Percentiles rank a stretch among this genome's conserved stretches.
Conservation (phyloP, 805 yeast species). For the Saturnispora halmiae region DNA sequence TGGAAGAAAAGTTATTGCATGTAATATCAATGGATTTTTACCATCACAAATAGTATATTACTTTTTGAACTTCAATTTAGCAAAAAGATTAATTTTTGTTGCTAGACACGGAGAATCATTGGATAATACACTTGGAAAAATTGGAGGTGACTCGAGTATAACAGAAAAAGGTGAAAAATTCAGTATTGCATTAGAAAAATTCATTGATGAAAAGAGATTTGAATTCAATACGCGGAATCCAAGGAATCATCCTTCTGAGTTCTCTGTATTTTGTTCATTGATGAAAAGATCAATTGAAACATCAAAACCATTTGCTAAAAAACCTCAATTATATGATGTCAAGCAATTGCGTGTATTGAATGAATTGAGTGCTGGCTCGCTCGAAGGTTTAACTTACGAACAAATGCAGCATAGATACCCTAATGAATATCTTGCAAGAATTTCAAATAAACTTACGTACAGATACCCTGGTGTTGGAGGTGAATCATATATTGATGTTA, state of each 20-base stretch:
- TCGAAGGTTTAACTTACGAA: conserved; percentile 87
- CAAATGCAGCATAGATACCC: conserved; percentile 71
- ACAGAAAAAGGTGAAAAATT: conserved; percentile 74
- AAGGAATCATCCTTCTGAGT: conserved; percentile 39
- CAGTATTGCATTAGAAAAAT: conserved; percentile 61
- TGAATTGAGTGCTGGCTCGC: conserved; percentile 88
- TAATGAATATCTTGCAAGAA: conserved; percentile 67
- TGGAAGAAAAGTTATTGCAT: conserved; percentile 88
- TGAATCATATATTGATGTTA: conserved; percentile 88
- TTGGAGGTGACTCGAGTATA: conserved; percentile 84
- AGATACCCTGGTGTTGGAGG: conserved; percentile 98
- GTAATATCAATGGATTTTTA: conserved; percentile 75
- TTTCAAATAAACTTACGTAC: conserved; percentile 70
- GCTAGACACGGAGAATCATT: conserved; percentile 90
- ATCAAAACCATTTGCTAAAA: conserved; percentile 66
- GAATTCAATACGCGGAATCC: conserved; percentile 60
- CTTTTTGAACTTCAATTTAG: conserved; percentile 76
- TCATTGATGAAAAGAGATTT: conserved; percentile 60
- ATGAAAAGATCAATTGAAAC: conserved; percentile 70
- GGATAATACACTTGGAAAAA: conserved; percentile 75
- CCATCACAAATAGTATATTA: conserved; percentile 92
- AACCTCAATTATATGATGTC: conserved; percentile 44
- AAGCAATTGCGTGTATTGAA: conserved; percentile 90
- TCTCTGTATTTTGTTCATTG: conserved; percentile 81
- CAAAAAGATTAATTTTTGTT: conserved; percentile 88